Conservation (phyloP, 768 basidiomycete genomes). For the Termitomyces sp. region DNA sequence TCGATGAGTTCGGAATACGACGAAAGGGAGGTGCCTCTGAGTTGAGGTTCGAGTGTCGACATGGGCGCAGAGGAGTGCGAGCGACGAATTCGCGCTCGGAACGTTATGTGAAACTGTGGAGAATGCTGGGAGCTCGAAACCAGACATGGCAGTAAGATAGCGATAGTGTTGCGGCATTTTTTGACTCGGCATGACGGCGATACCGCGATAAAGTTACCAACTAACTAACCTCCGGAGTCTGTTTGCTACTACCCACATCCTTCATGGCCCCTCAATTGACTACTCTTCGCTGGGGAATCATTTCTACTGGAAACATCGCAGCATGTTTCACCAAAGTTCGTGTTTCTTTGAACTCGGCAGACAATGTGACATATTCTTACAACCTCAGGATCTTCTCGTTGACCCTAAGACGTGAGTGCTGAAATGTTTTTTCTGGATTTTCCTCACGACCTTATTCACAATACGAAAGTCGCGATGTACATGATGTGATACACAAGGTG, state of each 20-base stretch:
- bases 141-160: background rate
- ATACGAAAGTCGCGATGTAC: constrained; percentile 49
- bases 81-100: constrained; percentile 29
- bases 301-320: constrained; percentile 77
- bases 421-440: background rate
- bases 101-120: constrained; percentile 22
- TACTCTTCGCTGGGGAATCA: constrained; percentile 76
- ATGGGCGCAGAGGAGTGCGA: constrained; percentile 43
- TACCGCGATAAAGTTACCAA: background rate
- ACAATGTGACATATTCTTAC: background rate
- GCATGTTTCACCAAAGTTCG: constrained; percentile 58
- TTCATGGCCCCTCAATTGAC: constrained; percentile 30
- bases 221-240: background rate
- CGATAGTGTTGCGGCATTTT: no score
- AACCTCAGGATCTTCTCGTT: constrained; percentile 63
- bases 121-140: constrained; percentile 26
- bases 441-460: background rate
- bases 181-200: background rate
- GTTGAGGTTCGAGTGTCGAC: constrained; percentile 42
- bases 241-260: background rate
- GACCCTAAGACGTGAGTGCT: constrained; percentile 59
- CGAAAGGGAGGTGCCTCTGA: constrained; percentile 24
- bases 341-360: background rate
- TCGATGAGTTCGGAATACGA: constrained; percentile 57
- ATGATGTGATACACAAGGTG: constrained; percentile 64